Evolutionary conservation across 179 eudicot species (phyloP).

Genomic region (Spinacia oleracea): DNA sequence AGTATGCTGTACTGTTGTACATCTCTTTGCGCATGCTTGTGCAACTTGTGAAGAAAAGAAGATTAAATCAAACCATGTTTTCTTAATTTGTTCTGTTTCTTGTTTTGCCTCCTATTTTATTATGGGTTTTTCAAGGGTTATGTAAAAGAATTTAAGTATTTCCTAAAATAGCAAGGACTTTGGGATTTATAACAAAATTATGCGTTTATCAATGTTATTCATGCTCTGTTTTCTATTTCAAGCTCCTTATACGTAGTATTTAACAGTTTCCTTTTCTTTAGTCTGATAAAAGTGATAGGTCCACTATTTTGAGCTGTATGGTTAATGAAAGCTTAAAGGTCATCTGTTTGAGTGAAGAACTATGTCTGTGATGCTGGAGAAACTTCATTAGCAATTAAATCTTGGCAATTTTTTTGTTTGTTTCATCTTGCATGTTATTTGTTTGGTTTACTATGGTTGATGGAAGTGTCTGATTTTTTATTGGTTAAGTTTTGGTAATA

Average conservation of each 20-base stretch:
- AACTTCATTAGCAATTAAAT: not conserved
- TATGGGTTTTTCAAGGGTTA: not conserved
- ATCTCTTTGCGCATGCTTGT: not conserved
- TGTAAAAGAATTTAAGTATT: too few species aligned
- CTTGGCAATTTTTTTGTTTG: not conserved
- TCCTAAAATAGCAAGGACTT: not conserved
- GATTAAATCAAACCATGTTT: not conserved
- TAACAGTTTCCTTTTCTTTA: too few species aligned
- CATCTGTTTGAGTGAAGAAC: not conserved
- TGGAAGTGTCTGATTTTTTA: constrained; percentile 7
- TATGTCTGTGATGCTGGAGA: not conserved
- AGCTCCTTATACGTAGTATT: not conserved
- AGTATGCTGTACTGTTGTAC: not conserved
- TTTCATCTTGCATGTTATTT: not conserved
- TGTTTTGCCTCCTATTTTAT: not conserved
- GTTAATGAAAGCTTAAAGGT: not conserved
- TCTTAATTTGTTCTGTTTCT: not conserved
- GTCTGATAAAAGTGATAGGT: not conserved
- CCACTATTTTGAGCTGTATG: constrained; percentile 2
- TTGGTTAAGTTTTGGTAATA: constrained; percentile 6
- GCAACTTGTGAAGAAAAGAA: not conserved
- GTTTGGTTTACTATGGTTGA: not conserved
- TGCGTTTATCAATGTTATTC: not conserved
- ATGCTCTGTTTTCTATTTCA: not conserved
- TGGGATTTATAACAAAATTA: too few species aligned